Percentiles rank a stretch among this genome's conserved stretches.
Evolutionary conservation across 176 grass and related monocot species (phyloP).

Genomic region (Carex parvula): DNA sequence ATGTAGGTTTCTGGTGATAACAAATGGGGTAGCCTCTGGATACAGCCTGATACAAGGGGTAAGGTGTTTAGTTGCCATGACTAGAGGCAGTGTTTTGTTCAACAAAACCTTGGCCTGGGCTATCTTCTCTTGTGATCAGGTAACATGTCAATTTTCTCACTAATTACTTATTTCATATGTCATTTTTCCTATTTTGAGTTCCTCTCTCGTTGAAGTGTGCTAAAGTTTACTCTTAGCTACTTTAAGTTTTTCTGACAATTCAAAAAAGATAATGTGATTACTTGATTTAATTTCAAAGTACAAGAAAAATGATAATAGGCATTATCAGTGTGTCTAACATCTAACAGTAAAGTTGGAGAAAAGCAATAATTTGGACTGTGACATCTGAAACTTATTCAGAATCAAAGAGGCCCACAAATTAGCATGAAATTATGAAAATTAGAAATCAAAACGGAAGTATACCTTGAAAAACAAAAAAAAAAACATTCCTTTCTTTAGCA

Average conservation of each 20-base stretch:
- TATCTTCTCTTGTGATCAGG: constrained; percentile 80
- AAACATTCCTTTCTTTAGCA: background rate
- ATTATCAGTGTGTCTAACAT: background rate
- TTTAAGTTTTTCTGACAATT: background rate
- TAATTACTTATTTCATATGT: background rate
- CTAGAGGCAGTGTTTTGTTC: constrained; percentile 16
- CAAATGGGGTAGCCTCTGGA: constrained; percentile 36
- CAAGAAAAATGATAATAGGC: background rate
- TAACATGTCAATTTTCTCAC: constrained; percentile 19
- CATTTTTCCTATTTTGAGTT: background rate
- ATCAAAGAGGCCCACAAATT: background rate
- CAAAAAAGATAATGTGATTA: background rate
- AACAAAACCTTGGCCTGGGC: constrained; percentile 48
- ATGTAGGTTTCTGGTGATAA: constrained; percentile 49
- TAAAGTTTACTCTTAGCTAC: background rate
- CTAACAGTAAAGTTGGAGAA: background rate
- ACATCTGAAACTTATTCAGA: background rate
- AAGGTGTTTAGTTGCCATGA: constrained; percentile 33
- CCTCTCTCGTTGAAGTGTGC: background rate
- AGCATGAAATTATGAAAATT: background rate
- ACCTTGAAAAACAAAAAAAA: constrained; percentile 6
- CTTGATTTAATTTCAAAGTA: background rate
- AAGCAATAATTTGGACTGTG: background rate
- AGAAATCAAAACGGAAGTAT: background rate
- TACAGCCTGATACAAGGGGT: constrained; percentile 69